Evolutionary conservation across 2,329 filamentous ascomycete species (phyloP).

Genomic region (Neopestalotiopsis sp.): DNA sequence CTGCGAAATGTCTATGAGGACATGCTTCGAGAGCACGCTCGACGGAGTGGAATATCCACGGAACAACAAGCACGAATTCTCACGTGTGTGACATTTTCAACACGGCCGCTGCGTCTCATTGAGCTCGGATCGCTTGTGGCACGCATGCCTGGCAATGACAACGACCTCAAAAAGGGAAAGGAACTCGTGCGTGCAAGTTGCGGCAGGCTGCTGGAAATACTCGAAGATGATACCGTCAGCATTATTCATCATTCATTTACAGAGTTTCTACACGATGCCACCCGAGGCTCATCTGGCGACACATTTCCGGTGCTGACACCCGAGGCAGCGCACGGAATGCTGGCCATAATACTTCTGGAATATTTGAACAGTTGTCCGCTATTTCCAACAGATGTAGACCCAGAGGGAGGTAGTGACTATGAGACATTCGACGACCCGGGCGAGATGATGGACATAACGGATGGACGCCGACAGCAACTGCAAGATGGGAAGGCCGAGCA

Average conservation of each 20-base stretch:
- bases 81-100: constrained; percentile 47
- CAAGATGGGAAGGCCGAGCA: not conserved
- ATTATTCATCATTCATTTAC: constrained; percentile 56
- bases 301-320: constrained; percentile 1
- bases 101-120: constrained; percentile 45
- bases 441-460: not conserved
- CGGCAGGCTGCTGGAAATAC: constrained; percentile 50
- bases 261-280: constrained; percentile 42
- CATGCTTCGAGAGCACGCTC: constrained; percentile 44
- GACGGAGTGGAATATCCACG: constrained; percentile 41
- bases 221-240: constrained; percentile 48
- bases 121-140: constrained; percentile 32
- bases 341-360: constrained; percentile 11
- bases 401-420: not conserved
- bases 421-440: no score
- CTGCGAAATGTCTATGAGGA: constrained; percentile 7
- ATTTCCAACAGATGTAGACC: no score
- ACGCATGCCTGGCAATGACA: constrained; percentile 18
- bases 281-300: no score
- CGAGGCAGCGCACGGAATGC: constrained; percentile 11
- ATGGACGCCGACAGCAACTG: not conserved
- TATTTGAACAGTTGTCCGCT: constrained; percentile 9
- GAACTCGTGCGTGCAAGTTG: constrained; percentile 43
- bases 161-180: constrained; percentile 39
- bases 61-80: constrained; percentile 34